Conservation (phyloP, 129 eudicot species). For the Ambrosia artemisiifolia region DNA sequence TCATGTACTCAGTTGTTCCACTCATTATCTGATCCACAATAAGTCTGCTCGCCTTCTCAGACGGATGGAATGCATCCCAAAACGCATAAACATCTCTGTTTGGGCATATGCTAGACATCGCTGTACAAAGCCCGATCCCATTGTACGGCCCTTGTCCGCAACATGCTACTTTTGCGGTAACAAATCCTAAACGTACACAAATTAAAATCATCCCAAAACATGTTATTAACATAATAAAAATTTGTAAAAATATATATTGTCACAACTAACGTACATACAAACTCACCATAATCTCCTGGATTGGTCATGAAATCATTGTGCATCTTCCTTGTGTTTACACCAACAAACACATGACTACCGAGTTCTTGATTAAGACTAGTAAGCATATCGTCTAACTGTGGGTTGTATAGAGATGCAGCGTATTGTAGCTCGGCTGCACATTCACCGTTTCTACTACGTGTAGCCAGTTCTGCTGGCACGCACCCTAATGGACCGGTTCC, state of each 20-base stretch:
- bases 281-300: slow-evolving; percentile 35
- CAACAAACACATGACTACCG: slow-evolving; percentile 45
- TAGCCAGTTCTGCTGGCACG: slow-evolving; percentile 83
- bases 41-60: slow-evolving; percentile 44
- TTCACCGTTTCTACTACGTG: slow-evolving; percentile 58
- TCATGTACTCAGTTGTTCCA: slow-evolving; percentile 37
- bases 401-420: slow-evolving; percentile 66
- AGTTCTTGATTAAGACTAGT: slow-evolving; percentile 47
- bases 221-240: neutral
- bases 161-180: slow-evolving; percentile 59
- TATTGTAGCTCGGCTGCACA: slow-evolving; percentile 59
- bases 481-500: slow-evolving; percentile 95
- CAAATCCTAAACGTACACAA: slow-evolving; percentile 55
- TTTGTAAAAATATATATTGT: neutral
- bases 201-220: neutral
- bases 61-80: slow-evolving; percentile 76
- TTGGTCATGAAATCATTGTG: slow-evolving; percentile 39
- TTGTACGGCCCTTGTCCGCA: slow-evolving; percentile 86
- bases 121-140: slow-evolving; percentile 66
- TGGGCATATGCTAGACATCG: slow-evolving; percentile 57
- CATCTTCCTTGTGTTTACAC: slow-evolving; percentile 39
- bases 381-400: slow-evolving; percentile 59
- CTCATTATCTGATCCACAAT: slow-evolving; percentile 40
- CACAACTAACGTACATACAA: neutral
- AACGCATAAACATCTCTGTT: slow-evolving; percentile 55